Percentiles rank a stretch among this genome's conserved stretches.
Evolutionary conservation across 2,329 filamentous ascomycete genomes (phyloP).

Genomic region (Trichoderma semiorbis): DNA sequence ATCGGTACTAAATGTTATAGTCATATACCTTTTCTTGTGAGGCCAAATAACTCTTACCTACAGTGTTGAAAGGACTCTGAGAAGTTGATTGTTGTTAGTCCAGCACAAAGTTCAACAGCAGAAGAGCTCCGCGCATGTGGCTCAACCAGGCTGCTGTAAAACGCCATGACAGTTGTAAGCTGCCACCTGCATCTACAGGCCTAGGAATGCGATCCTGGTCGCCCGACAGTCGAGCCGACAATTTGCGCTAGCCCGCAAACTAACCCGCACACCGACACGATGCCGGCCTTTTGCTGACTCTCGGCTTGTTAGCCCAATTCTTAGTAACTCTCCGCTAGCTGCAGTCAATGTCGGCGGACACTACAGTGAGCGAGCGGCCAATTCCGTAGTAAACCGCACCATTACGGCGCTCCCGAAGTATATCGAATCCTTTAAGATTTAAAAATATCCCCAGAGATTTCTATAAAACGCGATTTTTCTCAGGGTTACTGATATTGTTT

Average conservation of each 20-base stretch:
- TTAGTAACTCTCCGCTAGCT: neutral
- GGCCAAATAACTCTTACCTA: neutral
- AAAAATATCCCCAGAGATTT: neutral
- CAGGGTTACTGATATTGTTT: neutral
- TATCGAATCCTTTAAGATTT: neutral
- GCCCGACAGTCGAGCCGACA: neutral
- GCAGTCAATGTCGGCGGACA: neutral
- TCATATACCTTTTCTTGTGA: neutral
- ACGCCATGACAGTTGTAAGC: neutral
- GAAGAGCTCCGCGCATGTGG: neutral
- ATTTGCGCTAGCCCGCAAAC: neutral
- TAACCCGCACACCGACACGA: neutral
- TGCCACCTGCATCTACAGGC: neutral
- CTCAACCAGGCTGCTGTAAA: neutral
- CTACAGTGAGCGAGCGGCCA: neutral
- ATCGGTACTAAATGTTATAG: neutral
- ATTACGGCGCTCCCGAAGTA: neutral
- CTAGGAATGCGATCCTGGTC: neutral
- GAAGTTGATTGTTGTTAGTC: neutral
- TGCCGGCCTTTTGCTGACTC: neutral
- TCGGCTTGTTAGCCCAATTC: neutral
- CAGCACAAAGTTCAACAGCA: neutral
- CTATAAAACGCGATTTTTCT: neutral
- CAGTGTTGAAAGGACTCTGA: neutral
- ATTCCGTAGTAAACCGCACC: neutral